Conservation (phyloP, 2,329 filamentous ascomycete species). For the Cercospora canescens region DNA sequence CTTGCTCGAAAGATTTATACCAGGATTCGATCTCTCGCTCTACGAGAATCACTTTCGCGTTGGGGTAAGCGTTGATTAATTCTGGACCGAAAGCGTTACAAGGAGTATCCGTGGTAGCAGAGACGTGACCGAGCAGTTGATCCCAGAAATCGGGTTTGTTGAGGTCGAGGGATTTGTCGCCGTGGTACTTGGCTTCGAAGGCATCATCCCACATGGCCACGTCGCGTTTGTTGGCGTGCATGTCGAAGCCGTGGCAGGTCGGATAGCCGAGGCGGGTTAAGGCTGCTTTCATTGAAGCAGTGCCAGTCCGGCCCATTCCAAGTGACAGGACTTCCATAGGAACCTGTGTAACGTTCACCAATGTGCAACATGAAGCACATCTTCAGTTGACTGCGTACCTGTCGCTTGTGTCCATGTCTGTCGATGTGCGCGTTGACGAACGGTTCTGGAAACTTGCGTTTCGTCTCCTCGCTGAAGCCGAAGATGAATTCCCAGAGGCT, state of each 20-base stretch:
- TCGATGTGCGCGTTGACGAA: constrained; percentile 65
- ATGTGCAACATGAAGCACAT: neutral
- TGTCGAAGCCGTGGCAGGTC: constrained; percentile 26
- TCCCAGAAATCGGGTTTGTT: constrained; percentile 29
- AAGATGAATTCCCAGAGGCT: constrained; percentile 20
- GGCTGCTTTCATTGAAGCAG: constrained; percentile 25
- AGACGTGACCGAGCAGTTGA: constrained; percentile 33
- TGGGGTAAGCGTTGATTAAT: constrained; percentile 34
- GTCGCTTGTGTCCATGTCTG: constrained; percentile 46
- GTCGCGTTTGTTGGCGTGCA: constrained; percentile 56
- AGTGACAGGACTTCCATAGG: constrained; percentile 28
- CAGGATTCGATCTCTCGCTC: constrained; percentile 25
- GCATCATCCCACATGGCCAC: constrained; percentile 68
- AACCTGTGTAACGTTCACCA: constrained; percentile 45
- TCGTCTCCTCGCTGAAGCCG: constrained; percentile 21
- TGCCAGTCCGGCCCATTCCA: constrained; percentile 27
- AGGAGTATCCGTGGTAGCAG: constrained; percentile 37
- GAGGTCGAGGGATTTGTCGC: constrained; percentile 8
- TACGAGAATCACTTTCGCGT: constrained; percentile 28
- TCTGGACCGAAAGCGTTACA: constrained; percentile 37
- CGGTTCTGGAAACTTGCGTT: constrained; percentile 38
- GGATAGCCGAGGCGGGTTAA: constrained; percentile 24
- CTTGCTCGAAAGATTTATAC: constrained; percentile 21
- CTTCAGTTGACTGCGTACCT: neutral
- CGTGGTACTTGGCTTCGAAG: constrained; percentile 52